These are phyloP conservation scores for Helotiales sp. DNA, from an alignment of 2,329 filamentous ascomycete genomes.

Conservation along the genomic window DNA sequence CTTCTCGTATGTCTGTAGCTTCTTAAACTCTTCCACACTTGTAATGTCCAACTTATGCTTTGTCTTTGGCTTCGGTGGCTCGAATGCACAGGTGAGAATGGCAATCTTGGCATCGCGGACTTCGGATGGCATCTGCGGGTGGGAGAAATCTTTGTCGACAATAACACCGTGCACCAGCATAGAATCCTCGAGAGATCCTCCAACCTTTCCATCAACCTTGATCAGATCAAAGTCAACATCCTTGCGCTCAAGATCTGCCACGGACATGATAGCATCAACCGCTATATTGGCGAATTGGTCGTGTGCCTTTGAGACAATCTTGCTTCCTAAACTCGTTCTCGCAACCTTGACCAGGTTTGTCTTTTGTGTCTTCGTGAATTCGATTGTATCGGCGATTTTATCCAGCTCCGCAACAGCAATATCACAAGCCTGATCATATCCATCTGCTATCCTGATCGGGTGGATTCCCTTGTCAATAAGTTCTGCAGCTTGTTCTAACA, in stretches of 20 bases:
- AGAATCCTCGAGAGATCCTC: conserved; percentile 89
- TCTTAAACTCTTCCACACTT: conserved; percentile 96
- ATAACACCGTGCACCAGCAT: conserved; percentile 97
- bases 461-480: conserved; percentile 99
- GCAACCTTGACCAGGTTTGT: conserved; percentile 91
- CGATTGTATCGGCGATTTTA: conserved; percentile 86
- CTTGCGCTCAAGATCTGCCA: conserved; percentile 92
- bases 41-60: conserved; percentile 99
- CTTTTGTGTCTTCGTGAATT: conserved; percentile 78
- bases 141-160: conserved; percentile 99
- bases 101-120: conserved; percentile 95
- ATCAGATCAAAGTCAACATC: conserved; percentile 99
- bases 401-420: conserved; percentile 92
- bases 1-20: conserved; percentile 91
- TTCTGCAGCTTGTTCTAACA: conserved; percentile 94
- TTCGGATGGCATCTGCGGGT: conserved; percentile 97
- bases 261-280: conserved; percentile 93
- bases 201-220: conserved; percentile 98
- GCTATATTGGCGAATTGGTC: conserved; percentile 98
- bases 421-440: conserved; percentile 96
- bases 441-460: conserved; percentile 96
- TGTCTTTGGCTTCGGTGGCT: conserved; percentile 98
- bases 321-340: conserved; percentile 93
- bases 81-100: conserved; percentile 96
- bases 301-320: conserved; percentile 98